phyloP scores from a whole-genome alignment of 169 alveolate genomes.

The Cryptosporidium viatorum region DNA sequence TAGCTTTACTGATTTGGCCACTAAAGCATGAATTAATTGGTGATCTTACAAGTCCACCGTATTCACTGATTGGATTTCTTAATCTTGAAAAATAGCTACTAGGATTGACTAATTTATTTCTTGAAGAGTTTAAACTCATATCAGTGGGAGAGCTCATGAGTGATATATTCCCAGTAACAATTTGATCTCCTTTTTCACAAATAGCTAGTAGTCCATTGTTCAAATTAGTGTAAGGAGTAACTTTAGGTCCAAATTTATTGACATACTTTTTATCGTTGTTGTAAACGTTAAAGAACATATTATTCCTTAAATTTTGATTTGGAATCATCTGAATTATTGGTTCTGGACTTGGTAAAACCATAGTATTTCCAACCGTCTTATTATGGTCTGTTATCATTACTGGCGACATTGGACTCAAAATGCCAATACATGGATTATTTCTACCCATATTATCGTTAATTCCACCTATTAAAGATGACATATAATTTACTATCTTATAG shows the following conservation, averaged over 20 bases:
- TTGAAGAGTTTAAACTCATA: not conserved
- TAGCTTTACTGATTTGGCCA: not conserved
- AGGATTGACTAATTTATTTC: not conserved
- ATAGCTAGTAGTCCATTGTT: constrained; percentile 36
- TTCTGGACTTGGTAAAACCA: constrained; percentile 70
- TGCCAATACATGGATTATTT: constrained; percentile 62
- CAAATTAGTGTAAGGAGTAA: constrained; percentile 47
- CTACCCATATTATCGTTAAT: constrained; percentile 43
- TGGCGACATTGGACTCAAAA: constrained; percentile 70
- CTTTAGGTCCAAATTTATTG: constrained; percentile 48
- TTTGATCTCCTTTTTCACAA: constrained; percentile 22
- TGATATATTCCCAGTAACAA: constrained; percentile 8
- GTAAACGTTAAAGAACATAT: not conserved
- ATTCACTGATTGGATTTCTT: not conserved
- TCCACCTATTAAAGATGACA: constrained; percentile 70
- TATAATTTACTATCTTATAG: constrained; percentile 54
- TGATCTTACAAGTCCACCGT: not conserved
- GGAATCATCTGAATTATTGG: constrained; percentile 72
- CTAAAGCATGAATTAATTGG: constrained; percentile 13
- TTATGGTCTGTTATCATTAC: constrained; percentile 25
- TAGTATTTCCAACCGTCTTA: constrained; percentile 19
- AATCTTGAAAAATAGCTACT: not conserved
- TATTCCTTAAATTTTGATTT: not conserved
- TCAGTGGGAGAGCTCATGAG: constrained; percentile 19
- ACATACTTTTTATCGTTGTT: not conserved